phyloP scores from a whole-genome alignment of 805 yeast species.

The Kurtzmaniella fragi region DNA sequence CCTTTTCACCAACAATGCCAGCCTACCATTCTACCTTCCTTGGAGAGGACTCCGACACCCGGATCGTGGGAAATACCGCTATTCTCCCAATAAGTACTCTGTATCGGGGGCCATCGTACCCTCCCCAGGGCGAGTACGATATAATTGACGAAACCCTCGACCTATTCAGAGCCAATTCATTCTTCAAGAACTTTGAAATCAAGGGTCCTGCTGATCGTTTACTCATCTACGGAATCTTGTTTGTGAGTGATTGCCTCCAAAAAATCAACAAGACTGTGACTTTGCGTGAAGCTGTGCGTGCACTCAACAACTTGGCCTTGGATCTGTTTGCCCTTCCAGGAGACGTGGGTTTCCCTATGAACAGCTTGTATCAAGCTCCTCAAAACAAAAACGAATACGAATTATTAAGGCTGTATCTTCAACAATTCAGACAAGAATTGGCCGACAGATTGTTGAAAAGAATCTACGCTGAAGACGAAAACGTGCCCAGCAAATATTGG shows the following conservation, averaged over 20 bases:
- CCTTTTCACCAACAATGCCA: constrained; percentile 28
- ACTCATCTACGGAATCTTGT: constrained; percentile 88
- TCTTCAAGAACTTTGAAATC: constrained; percentile 95
- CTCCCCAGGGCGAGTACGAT: constrained; percentile 72
- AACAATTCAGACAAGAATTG: constrained; percentile 93
- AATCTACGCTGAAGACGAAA: constrained; percentile 56
- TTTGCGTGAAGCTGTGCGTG: constrained; percentile 55
- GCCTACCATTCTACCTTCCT: constrained; percentile 81
- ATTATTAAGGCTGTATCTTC: constrained; percentile 71
- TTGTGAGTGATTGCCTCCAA: constrained; percentile 77
- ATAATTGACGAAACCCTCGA: constrained; percentile 88
- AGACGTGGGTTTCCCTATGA: constrained; percentile 89
- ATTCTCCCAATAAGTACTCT: constrained; percentile 81
- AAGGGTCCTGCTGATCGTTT: constrained; percentile 93
- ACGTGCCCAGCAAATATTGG: constrained; percentile 86
- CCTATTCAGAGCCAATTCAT: constrained; percentile 90
- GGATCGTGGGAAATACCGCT: constrained; percentile 74
- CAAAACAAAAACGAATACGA: constrained; percentile 71
- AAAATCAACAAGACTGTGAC: constrained; percentile 47
- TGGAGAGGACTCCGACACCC: constrained; percentile 53
- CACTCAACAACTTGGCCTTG: constrained; percentile 78
- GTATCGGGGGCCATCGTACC: constrained; percentile 86
- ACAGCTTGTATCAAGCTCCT: constrained; percentile 72
- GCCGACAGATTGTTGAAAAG: constrained; percentile 73
- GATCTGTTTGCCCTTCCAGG: constrained; percentile 93